These are phyloP conservation scores for Inga oerstediana DNA, from an alignment of 306 rosid genomes.

Conservation along the genomic window DNA sequence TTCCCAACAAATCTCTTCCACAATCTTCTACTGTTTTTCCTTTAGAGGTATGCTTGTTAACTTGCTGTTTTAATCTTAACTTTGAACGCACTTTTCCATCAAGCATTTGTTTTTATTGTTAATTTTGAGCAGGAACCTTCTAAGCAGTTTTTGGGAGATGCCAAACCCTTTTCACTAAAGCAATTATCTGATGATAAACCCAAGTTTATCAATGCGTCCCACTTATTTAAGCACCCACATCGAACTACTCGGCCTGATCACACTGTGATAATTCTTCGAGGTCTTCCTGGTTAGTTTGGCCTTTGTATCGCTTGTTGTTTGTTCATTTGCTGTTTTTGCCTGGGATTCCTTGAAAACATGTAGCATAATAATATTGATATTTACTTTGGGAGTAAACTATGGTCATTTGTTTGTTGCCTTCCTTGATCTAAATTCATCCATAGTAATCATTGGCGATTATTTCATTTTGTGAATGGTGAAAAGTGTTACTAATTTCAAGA, in stretches of 20 bases:
- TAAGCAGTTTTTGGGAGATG: constrained; percentile 39
- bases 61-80: background rate
- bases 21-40: constrained; percentile 53
- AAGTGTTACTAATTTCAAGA: constrained; percentile 15
- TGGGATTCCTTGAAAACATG: background rate
- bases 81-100: background rate
- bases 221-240: constrained; percentile 65
- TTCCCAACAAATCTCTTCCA: constrained; percentile 49
- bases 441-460: background rate
- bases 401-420: constrained; percentile 5
- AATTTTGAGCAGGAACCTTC: constrained; percentile 26
- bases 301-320: background rate
- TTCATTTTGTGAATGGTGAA: constrained; percentile 16
- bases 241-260: constrained; percentile 88
- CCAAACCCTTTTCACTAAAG: constrained; percentile 33
- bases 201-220: constrained; percentile 47
- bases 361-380: background rate
- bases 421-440: constrained; percentile 16
- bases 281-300: constrained; percentile 79
- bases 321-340: constrained; percentile 9
- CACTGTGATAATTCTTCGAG: constrained; percentile 82
- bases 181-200: constrained; percentile 36
- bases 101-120: background rate
- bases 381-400: background rate
- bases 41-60: constrained; percentile 51